Evolutionary conservation across 1,284 basidiomycete species (phyloP).

Genomic region (Leccinum fallax): DNA sequence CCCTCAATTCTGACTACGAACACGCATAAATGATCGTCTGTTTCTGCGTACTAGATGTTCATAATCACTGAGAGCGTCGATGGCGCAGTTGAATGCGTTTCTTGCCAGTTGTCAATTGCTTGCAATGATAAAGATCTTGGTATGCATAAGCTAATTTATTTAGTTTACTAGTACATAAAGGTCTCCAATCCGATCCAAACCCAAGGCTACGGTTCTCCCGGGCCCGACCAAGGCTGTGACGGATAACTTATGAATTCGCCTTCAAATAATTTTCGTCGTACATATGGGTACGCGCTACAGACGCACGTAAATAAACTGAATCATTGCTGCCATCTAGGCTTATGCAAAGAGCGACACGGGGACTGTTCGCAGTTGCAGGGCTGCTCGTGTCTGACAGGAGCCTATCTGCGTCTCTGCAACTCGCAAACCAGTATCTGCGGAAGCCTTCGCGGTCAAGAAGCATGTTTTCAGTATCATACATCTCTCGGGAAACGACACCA

Average conservation of each 20-base stretch:
- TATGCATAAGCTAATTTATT: background rate
- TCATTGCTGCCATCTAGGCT: background rate
- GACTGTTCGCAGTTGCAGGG: background rate
- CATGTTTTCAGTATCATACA: background rate
- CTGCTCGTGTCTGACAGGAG: background rate
- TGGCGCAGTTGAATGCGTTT: background rate
- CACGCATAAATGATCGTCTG: background rate
- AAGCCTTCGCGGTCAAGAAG: background rate
- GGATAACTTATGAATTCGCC: background rate
- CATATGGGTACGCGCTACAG: background rate
- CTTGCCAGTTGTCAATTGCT: background rate
- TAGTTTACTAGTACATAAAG: background rate
- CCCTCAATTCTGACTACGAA: background rate
- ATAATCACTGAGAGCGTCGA: background rate
- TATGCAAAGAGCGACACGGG: constrained; percentile 2
- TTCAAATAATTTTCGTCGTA: background rate
- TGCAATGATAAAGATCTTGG: background rate
- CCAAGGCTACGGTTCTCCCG: background rate
- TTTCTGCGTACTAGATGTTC: background rate
- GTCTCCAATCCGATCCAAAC: background rate
- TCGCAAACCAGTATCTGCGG: background rate
- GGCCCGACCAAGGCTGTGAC: background rate
- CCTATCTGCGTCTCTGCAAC: background rate
- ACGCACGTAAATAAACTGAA: background rate
- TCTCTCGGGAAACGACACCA: background rate